These are phyloP conservation scores for Penicillium sp. DNA, from an alignment of 2,329 filamentous ascomycete species.

Conservation along the genomic window DNA sequence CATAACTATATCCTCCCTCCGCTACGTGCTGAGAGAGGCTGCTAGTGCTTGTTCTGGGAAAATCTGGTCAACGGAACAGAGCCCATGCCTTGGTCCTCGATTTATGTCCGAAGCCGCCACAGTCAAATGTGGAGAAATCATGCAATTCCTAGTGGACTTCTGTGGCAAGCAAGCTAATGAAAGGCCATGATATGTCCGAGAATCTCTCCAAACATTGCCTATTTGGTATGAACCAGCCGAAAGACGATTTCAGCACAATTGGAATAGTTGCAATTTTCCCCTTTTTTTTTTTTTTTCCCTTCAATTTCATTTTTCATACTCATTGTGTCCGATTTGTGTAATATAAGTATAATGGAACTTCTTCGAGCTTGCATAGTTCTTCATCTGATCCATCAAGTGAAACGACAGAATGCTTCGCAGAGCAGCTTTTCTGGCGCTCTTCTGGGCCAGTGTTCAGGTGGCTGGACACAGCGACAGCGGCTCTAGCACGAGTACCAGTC, in stretches of 20 bases:
- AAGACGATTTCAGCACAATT: neutral
- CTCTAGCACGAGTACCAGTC: conserved; percentile 19
- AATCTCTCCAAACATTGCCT: neutral
- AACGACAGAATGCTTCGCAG: neutral
- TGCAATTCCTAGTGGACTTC: neutral
- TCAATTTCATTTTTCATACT: too few species aligned
- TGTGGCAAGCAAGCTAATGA: neutral
- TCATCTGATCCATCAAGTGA: neutral
- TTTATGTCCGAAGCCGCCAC: neutral
- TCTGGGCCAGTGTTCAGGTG: neutral
- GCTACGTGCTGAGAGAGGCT: too few species aligned
- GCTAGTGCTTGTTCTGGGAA: neutral
- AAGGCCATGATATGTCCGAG: neutral
- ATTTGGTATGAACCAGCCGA: neutral
- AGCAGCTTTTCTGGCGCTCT: neutral
- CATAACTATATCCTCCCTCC: too few species aligned
- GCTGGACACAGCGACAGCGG: neutral
- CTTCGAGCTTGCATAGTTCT: neutral
- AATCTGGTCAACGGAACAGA: neutral
- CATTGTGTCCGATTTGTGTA: too few species aligned
- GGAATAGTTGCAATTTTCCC: neutral
- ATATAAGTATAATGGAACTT: neutral
- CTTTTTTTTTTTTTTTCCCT: neutral
- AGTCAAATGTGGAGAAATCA: neutral
- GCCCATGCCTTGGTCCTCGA: neutral